Conservation (phyloP, 2,329 filamentous ascomycete genomes). For the Dothideomycetidae sp. region DNA sequence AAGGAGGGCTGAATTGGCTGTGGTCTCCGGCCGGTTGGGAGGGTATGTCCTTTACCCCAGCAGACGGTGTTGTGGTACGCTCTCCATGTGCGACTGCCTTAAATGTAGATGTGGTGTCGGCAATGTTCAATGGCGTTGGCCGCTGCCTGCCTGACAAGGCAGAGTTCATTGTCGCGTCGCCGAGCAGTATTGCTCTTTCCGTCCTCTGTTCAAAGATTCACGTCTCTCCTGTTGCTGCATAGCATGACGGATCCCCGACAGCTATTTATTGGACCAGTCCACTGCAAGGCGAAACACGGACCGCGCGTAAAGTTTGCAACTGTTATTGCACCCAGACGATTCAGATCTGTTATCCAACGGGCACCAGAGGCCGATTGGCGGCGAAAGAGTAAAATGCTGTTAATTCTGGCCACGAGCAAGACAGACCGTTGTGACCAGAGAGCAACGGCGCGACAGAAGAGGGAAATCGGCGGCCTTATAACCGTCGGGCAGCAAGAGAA, state of each 20-base stretch:
- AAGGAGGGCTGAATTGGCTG: constrained; percentile 6
- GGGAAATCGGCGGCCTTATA: constrained; percentile 5
- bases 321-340: constrained; percentile 6
- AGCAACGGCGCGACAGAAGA: constrained; percentile 6
- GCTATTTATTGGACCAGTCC: not conserved
- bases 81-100: not conserved
- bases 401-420: constrained; percentile 10
- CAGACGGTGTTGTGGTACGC: constrained; percentile 2
- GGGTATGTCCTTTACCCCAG: no score
- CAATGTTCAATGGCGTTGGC: not conserved
- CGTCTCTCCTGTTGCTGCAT: no score
- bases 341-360: constrained; percentile 6
- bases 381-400: constrained; percentile 2
- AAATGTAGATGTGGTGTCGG: not conserved
- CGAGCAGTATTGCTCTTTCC: not conserved
- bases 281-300: constrained; percentile 3
- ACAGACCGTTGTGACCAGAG: constrained; percentile 5
- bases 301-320: constrained; percentile 2
- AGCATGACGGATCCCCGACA: no score
- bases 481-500: not conserved
- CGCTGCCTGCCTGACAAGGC: not conserved
- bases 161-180: not conserved
- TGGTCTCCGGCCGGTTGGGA: constrained; percentile 5
- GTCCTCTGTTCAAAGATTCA: not conserved
- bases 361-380: not conserved